A percentile compares a stretch with the other conserved stretches of the same genome.
Conservation (phyloP, 176 grass and related monocot genomes). For the Hordeum marinum region DNA sequence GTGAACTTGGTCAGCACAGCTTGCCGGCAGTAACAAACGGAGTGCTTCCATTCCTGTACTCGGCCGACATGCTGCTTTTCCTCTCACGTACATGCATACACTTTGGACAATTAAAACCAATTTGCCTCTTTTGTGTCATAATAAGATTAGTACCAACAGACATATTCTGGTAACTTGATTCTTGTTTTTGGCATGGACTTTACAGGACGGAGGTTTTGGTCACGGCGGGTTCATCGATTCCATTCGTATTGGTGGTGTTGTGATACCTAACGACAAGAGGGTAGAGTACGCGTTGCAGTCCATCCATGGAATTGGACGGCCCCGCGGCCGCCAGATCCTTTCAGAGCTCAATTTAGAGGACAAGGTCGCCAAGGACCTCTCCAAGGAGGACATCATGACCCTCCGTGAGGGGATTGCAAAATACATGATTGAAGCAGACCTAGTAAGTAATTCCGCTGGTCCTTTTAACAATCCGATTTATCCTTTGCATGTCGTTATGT, state of each 20-base stretch:
- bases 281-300: conserved; percentile 81
- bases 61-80: background rate
- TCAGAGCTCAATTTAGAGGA: conserved; percentile 62
- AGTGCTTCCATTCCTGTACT: background rate
- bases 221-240: conserved; percentile 56
- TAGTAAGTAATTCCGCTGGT: conserved; percentile 35
- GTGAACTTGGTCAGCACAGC: no score
- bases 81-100: background rate
- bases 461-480: background rate
- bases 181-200: background rate
- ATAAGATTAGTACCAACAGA: no score
- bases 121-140: background rate
- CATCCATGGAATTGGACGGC: conserved; percentile 76
- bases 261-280: conserved; percentile 91
- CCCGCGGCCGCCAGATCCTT: conserved; percentile 58
- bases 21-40: no score
- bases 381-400: conserved; percentile 61
- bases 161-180: background rate
- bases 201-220: conserved; percentile 27
- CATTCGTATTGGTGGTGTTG: conserved; percentile 84
- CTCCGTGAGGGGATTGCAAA: conserved; percentile 79
- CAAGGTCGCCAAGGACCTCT: conserved; percentile 74
- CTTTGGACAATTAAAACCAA: background rate
- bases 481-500: background rate
- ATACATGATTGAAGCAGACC: conserved; percentile 93